A percentile compares a stretch with the other conserved stretches of the same genome.
These are phyloP conservation scores for Sclerotinia borealis DNA, from an alignment of 2,329 filamentous ascomycete genomes.

Conservation along the genomic window DNA sequence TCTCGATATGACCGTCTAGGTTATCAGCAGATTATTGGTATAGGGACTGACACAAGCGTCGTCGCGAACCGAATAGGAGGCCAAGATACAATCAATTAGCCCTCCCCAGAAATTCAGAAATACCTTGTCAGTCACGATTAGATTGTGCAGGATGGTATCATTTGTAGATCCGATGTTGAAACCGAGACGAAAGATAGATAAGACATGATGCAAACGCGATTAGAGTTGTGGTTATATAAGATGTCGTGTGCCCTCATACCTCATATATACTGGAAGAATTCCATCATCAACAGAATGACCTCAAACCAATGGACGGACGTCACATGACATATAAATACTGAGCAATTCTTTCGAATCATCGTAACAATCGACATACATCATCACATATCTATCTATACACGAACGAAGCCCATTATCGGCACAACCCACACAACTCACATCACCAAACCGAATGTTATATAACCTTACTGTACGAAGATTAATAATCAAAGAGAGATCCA, in stretches of 20 bases:
- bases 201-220: conserved; percentile 1
- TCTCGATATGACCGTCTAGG: background rate
- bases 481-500: background rate
- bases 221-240: background rate
- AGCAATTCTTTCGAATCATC: background rate
- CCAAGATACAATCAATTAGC: conserved; percentile 9
- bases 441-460: background rate
- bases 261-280: no score
- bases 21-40: conserved; percentile 1
- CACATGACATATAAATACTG: background rate
- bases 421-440: background rate
- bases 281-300: background rate
- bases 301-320: background rate
- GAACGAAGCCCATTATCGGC: background rate
- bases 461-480: background rate
- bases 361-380: background rate
- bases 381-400: background rate
- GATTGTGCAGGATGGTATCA: conserved; percentile 13
- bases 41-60: background rate
- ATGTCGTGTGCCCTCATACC: background rate
- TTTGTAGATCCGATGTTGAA: conserved; percentile 7
- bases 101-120: background rate
- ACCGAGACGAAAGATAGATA: background rate
- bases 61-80: conserved; percentile 9
- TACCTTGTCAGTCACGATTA: conserved; percentile 12